Percentiles rank a stretch among this genome's conserved stretches.
Evolutionary conservation across 2,329 filamentous ascomycete species (phyloP).

Genomic region (Colletotrichum endophyticum): DNA sequence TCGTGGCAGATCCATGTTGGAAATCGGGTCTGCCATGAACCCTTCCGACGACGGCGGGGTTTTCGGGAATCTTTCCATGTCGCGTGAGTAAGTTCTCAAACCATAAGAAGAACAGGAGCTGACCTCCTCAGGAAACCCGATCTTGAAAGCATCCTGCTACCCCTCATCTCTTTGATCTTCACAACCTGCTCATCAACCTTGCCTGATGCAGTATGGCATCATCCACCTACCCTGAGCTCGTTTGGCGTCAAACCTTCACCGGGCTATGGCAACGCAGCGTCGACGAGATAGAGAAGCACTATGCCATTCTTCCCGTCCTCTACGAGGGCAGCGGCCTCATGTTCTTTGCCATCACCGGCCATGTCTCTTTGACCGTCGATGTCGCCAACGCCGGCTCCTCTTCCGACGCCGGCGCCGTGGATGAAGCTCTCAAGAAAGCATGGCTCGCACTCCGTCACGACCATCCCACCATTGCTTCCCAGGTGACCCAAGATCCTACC

Average conservation of each 20-base stretch:
- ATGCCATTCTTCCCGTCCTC: constrained; percentile 36
- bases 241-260: constrained; percentile 29
- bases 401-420: constrained; percentile 23
- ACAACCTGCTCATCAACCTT: background rate
- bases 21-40: background rate
- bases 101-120: background rate
- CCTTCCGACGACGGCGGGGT: background rate
- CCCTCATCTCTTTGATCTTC: background rate
- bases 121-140: background rate
- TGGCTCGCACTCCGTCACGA: constrained; percentile 37
- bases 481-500: constrained; percentile 22
- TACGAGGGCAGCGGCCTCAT: constrained; percentile 41
- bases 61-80: background rate
- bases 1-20: background rate
- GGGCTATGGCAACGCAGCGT: constrained; percentile 37
- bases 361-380: constrained; percentile 32
- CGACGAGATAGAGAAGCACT: constrained; percentile 47
- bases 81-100: background rate
- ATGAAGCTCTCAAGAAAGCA: constrained; percentile 33
- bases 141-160: background rate
- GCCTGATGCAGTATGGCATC: background rate
- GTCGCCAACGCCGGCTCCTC: background rate
- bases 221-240: background rate
- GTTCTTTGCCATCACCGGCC: constrained; percentile 46
- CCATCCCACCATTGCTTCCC: constrained; percentile 37